Evolutionary conservation across 2,329 filamentous ascomycete genomes (phyloP).

Genomic region (Ascosphaera acerosa): DNA sequence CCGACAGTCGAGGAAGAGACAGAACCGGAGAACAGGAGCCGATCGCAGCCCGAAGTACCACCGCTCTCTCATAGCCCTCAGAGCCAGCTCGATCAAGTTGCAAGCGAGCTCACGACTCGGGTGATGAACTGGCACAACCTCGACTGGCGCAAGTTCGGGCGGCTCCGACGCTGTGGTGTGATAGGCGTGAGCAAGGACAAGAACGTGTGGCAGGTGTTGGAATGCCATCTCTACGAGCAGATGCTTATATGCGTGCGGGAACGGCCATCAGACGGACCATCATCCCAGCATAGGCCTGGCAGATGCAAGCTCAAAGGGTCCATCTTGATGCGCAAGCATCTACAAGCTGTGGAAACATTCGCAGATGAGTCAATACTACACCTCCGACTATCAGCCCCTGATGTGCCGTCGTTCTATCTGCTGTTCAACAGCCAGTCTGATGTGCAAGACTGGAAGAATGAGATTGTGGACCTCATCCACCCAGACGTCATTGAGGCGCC

Average conservation of each 20-base stretch:
- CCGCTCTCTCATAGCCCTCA: conserved; percentile 49
- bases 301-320: conserved; percentile 88
- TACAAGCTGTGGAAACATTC: conserved; percentile 57
- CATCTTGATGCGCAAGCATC: conserved; percentile 92
- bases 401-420: conserved; percentile 84
- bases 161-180: conserved; percentile 66
- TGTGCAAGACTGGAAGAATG: no score
- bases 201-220: conserved; percentile 87
- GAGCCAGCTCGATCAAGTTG: conserved; percentile 59
- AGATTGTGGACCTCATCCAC: no score
- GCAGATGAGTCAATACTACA: conserved; percentile 63
- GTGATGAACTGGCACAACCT: conserved; percentile 98
- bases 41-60: no score
- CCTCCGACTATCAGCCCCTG: conserved; percentile 67
- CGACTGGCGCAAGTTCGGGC: conserved; percentile 78
- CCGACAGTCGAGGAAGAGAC: no score
- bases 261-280: conserved; percentile 22
- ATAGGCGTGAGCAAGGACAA: conserved; percentile 91
- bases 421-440: conserved; percentile 68
- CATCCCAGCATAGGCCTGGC: conserved; percentile 34
- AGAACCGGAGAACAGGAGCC: no score
- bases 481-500: no score
- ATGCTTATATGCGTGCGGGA: conserved; percentile 97
- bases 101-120: conserved; percentile 57
- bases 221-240: conserved; percentile 90